Base-by-base conservation (phyloP, 2,329 filamentous ascomycete genomes). In the Neofusicoccum cordaticola region DNA sequence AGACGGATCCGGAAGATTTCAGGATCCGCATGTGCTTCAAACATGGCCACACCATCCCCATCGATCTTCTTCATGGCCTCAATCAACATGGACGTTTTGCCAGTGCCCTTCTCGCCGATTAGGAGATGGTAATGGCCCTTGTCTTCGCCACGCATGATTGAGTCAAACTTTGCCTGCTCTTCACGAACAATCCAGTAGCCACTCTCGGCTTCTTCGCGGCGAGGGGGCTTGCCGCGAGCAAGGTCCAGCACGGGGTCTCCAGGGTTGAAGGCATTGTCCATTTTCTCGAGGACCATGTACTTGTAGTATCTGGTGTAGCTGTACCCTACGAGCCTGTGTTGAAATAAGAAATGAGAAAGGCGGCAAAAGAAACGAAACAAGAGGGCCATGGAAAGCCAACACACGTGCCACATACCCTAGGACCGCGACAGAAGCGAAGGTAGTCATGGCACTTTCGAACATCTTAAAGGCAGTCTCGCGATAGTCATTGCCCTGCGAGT, bases 71-170 rank as follows among this genome's bases (percentile, higher is more conserved):
- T 88, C 94, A 99, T 99, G 8, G 92, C 92, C 74, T 98, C 92
- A 19, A 99, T 84, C 71, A 99, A 81, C 95, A 99, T 98, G 69
- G 91, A 96, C 66, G 91, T 96, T 81, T 99, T 99, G 6, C 95
- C 95, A 0, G 92, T 96, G 4, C 95, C 95, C 79, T 99, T 98
- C 74, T 98, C 95, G 50, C 95, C 95, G 52, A 98, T 88, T 2
- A 99, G 82, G 2, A 99, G 84, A 77, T 95, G 91, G 73, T 99
- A 99, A 73, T 96, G 93, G 11, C 95, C 95, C 51, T 82, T 82
- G 34, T 86, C 83, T 2, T 83, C 79, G 1, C 95, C 95, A 53
- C 84, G 80, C 27, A 99, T 85, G 68, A 99, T 97, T n/a, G 80
- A 82, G 75, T 99, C 90, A 67, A 99, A 89, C 66, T 84, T 86